phyloP scores from a whole-genome alignment of 225 moss, liverwort and hornwort species.

The Physcomitrium patens region DNA sequence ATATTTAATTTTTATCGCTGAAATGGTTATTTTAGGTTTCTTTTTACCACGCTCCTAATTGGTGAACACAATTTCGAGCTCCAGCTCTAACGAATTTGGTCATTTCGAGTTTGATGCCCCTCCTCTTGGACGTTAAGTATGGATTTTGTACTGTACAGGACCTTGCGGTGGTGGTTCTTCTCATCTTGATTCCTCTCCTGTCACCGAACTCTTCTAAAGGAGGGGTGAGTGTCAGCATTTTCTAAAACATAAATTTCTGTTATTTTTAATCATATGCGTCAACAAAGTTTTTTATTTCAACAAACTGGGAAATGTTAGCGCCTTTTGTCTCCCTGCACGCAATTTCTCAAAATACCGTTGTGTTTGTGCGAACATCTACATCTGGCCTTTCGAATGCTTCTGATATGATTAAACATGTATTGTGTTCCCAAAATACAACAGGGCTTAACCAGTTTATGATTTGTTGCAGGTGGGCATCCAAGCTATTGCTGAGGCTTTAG shows the following conservation, averaged over 20 bases:
- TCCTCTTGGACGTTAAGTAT: slow-evolving; percentile 25
- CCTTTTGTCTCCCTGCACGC: neutral
- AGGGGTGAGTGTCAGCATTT: slow-evolving; percentile 57
- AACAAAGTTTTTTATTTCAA: slow-evolving; percentile 10
- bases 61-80: neutral
- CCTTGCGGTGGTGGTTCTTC: slow-evolving; percentile 88
- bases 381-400: neutral
- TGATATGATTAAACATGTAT: neutral
- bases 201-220: slow-evolving; percentile 77
- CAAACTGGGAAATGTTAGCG: neutral
- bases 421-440: neutral
- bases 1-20: neutral
- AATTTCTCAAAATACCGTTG: neutral
- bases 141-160: slow-evolving; percentile 56
- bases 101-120: slow-evolving; percentile 16
- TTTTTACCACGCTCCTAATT: slow-evolving; percentile 23
- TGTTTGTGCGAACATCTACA: neutral
- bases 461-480: slow-evolving; percentile 75
- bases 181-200: slow-evolving; percentile 89
- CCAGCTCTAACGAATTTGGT: neutral
- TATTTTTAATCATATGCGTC: neutral
- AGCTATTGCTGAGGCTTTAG: slow-evolving; percentile 84
- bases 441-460: neutral
- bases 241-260: neutral
- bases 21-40: slow-evolving; percentile 13